Percentiles rank a stretch among this genome's conserved stretches.
phyloP scores from a whole-genome alignment of 768 basidiomycete species.

The Suillus weaverae region DNA sequence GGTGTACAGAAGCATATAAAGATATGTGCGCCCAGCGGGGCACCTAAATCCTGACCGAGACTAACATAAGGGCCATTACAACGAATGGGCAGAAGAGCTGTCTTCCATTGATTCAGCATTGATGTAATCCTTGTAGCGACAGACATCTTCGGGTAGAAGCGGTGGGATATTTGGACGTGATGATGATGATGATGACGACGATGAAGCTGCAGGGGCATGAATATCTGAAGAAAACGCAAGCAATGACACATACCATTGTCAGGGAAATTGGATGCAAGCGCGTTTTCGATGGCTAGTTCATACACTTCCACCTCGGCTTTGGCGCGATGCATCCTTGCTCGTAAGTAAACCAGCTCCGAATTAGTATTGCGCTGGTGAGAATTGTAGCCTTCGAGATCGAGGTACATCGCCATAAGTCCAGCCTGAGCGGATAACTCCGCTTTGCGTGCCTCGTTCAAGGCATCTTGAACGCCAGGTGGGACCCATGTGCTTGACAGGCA shows the following conservation, averaged over 20 bases:
- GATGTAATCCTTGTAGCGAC: not conserved
- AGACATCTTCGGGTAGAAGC: not conserved
- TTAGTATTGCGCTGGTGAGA: not conserved
- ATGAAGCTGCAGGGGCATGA: not conserved
- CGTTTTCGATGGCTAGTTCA: not conserved
- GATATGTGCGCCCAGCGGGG: not conserved
- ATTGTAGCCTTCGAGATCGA: not conserved
- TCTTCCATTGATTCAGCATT: not conserved
- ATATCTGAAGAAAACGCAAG: not conserved
- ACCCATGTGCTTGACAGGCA: too few species aligned
- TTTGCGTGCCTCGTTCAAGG: too few species aligned
- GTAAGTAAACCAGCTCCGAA: not conserved
- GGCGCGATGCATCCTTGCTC: not conserved
- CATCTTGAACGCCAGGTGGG: too few species aligned
- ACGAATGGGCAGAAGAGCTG: not conserved
- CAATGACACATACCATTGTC: not conserved
- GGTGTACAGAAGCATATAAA: not conserved
- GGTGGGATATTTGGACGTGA: not conserved
- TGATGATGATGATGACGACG: not conserved
- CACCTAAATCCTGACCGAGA: not conserved
- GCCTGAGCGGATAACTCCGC: not conserved
- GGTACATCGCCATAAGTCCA: not conserved
- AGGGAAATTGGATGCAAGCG: not conserved
- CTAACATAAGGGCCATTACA: not conserved
- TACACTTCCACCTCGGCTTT: not conserved